Evolutionary conservation across 2,329 filamentous ascomycete genomes (phyloP).

Genomic region (Colletotrichum graminicola): DNA sequence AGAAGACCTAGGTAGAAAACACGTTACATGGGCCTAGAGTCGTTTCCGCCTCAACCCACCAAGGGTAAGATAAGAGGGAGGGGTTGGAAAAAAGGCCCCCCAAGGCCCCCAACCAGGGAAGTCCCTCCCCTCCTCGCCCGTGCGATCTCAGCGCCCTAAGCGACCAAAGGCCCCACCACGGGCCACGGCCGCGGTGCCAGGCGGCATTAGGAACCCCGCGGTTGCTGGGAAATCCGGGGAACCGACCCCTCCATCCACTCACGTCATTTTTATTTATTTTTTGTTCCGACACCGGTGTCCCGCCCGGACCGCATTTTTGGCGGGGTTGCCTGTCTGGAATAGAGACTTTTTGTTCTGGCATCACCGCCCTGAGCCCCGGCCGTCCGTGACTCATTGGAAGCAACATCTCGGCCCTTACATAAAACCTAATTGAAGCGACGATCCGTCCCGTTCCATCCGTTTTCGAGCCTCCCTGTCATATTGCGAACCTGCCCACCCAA

Average conservation of each 20-base stretch:
- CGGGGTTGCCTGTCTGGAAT: slow-evolving; percentile 41
- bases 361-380: slow-evolving; percentile 2
- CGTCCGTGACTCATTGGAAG: slow-evolving; percentile 35
- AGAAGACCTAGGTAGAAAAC: neutral
- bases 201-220: slow-evolving; percentile 29
- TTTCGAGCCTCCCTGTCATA: neutral
- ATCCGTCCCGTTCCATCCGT: neutral
- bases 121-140: neutral
- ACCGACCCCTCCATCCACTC: slow-evolving; percentile 41
- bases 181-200: slow-evolving; percentile 24
- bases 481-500: neutral
- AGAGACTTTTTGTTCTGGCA: slow-evolving; percentile 34
- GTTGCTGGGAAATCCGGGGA: slow-evolving; percentile 30
- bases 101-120: slow-evolving; percentile 4
- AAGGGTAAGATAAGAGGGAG: neutral
- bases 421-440: slow-evolving; percentile 17
- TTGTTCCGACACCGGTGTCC: slow-evolving; percentile 36
- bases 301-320: slow-evolving; percentile 36
- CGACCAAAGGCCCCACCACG: slow-evolving; percentile 21
- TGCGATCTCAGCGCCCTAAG: slow-evolving; percentile 18
- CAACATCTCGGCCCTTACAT: slow-evolving; percentile 12
- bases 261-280: slow-evolving; percentile 36
- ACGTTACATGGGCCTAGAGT: neutral
- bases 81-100: neutral
- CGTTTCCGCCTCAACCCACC: slow-evolving; percentile 11